A percentile compares a stretch with the other conserved stretches of the same genome.
These are phyloP conservation scores for Nemania diffusa DNA, from an alignment of 2,329 filamentous ascomycete genomes.

Conservation along the genomic window DNA sequence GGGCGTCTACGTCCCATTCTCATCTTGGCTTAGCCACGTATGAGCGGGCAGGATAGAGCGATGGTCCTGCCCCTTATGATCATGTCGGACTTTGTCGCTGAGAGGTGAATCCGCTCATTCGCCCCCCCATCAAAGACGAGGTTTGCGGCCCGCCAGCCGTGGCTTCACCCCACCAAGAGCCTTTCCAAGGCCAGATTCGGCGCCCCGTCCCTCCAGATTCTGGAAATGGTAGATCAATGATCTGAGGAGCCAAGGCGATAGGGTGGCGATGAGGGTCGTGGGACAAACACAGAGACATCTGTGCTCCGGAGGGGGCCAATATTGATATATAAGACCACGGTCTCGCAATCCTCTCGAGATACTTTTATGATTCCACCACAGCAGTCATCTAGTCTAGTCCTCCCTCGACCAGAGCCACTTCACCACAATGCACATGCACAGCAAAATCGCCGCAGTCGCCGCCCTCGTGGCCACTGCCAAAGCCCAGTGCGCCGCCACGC, in stretches of 20 bases:
- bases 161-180: conserved; percentile 25
- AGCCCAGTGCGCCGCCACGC: conserved; percentile 56
- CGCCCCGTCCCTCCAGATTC: conserved; percentile 27
- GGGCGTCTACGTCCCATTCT: conserved; percentile 18
- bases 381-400: conserved; percentile 26
- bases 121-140: conserved; percentile 23
- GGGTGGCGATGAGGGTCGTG: conserved; percentile 1
- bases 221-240: conserved; percentile 29
- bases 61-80: conserved; percentile 20
- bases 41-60: conserved; percentile 5
- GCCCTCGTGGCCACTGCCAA: conserved; percentile 53
- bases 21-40: conserved; percentile 29
- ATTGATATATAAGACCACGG: conserved; percentile 35
- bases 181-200: conserved; percentile 19
- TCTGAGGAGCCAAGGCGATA: conserved; percentile 3
- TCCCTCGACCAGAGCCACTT: conserved; percentile 25
- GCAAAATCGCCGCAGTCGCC: conserved; percentile 47
- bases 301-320: background rate
- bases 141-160: conserved; percentile 39
- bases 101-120: conserved; percentile 11
- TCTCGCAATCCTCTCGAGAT: conserved; percentile 34
- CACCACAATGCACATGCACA: conserved; percentile 44
- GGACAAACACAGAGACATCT: conserved; percentile 4
- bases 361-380: conserved; percentile 32
- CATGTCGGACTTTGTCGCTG: conserved; percentile 19